A percentile compares a stretch with the other conserved stretches of the same genome.
These are phyloP conservation scores for Lepidium campestre DNA, from an alignment of 441 rosid species.

Conservation along the genomic window DNA sequence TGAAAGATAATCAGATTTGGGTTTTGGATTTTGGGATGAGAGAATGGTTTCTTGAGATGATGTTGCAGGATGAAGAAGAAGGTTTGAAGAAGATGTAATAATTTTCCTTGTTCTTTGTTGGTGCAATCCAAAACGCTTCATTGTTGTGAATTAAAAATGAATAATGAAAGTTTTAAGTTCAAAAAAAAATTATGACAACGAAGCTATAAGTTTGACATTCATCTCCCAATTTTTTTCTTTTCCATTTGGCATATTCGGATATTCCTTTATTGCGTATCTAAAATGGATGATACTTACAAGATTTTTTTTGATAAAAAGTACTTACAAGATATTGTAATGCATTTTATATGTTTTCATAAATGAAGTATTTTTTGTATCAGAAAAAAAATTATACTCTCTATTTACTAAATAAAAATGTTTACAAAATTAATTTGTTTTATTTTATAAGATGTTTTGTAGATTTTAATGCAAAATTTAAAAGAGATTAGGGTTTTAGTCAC, in stretches of 20 bases:
- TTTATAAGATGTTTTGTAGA: no score
- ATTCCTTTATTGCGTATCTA: conserved; percentile 8
- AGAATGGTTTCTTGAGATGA: conserved; percentile 3
- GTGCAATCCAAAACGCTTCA: conserved; percentile 5
- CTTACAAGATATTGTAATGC: no score
- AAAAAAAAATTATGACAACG: neutral
- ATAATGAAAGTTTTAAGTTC: neutral
- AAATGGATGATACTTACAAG: no score
- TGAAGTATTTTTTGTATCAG: no score
- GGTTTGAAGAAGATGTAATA: neutral
- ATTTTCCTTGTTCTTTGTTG: neutral
- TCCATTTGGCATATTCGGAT: conserved; percentile 1
- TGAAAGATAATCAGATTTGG: neutral
- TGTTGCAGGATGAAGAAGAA: conserved; percentile 5
- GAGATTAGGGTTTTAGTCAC: neutral
- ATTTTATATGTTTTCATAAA: no score
- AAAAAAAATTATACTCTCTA: no score
- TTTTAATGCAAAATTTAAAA: no score
- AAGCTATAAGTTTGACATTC: neutral
- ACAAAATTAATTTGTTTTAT: no score
- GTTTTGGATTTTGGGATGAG: neutral
- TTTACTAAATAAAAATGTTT: no score
- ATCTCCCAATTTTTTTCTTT: neutral
- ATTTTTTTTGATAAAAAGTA: no score
- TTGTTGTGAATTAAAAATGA: neutral